phyloP scores from a whole-genome alignment of 1,139 yeast species.

The Geotrichum siamense region DNA sequence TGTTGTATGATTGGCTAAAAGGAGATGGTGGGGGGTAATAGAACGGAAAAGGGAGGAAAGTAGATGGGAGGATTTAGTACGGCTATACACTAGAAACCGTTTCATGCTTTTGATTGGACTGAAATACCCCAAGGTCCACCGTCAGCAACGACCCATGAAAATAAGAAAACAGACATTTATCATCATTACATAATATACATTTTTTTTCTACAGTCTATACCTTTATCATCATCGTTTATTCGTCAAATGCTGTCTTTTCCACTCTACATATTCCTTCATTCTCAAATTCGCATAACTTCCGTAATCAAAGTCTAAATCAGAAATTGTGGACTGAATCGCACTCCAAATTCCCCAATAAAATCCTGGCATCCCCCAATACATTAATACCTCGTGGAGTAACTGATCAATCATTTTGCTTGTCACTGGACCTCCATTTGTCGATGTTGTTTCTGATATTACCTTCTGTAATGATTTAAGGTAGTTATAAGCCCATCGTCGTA shows the following conservation, averaged over 20 bases:
- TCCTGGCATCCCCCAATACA: constrained; percentile 74
- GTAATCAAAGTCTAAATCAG: constrained; percentile 70
- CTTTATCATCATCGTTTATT: too few relatives aligned
- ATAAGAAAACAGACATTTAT: too few relatives aligned
- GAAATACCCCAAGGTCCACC: too few relatives aligned
- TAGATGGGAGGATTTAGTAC: too few relatives aligned
- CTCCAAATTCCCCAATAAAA: constrained; percentile 87
- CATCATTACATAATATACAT: too few relatives aligned
- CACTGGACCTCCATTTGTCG: constrained; percentile 22
- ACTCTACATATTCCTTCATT: constrained; percentile 60
- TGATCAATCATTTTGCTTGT: not conserved
- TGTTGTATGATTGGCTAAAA: not conserved
- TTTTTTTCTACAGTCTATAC: too few relatives aligned
- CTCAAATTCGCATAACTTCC: constrained; percentile 53
- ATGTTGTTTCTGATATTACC: too few relatives aligned
- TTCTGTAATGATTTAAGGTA: constrained; percentile 26
- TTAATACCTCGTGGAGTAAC: constrained; percentile 23
- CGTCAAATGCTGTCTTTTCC: constrained; percentile 39
- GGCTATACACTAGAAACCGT: too few relatives aligned
- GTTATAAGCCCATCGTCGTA: constrained; percentile 44
- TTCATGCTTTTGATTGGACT: too few relatives aligned
- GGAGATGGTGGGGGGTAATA: not conserved
- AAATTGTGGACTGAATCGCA: constrained; percentile 62
- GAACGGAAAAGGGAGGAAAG: not conserved
- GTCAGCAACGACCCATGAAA: too few relatives aligned